Percentiles rank a stretch among this genome's conserved stretches.
Conservation (phyloP, 345 rosid species). For the Durio zibethinus region DNA sequence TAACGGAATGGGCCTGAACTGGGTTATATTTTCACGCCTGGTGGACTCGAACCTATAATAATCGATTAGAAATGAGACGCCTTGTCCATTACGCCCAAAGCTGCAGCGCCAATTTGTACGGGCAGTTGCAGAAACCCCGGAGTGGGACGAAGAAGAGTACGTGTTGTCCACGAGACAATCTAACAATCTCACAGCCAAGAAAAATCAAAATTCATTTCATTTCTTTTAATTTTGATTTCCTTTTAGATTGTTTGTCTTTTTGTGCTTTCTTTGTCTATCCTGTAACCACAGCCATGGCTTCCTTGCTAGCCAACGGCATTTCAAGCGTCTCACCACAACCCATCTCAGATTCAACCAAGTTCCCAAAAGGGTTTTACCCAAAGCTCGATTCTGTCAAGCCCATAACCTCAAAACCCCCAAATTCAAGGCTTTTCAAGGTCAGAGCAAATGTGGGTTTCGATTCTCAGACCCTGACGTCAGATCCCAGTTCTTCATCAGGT, state of each 20-base stretch:
- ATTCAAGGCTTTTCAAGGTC: slow-evolving; percentile 29
- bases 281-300: slow-evolving; percentile 30
- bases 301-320: slow-evolving; percentile 42
- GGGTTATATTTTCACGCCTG: no score
- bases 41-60: no score
- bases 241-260: neutral
- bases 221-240: neutral
- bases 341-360: slow-evolving; percentile 27
- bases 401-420: slow-evolving; percentile 18
- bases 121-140: no score
- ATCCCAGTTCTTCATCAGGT: slow-evolving; percentile 38
- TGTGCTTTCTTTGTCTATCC: neutral
- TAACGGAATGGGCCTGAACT: neutral
- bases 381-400: slow-evolving; percentile 38
- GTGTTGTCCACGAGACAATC: slow-evolving; percentile 15
- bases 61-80: no score
- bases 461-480: slow-evolving; percentile 33
- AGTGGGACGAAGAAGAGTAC: neutral
- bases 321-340: slow-evolving; percentile 39
- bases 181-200: neutral
- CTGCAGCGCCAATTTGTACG: no score
- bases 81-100: neutral
- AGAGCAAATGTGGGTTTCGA: slow-evolving; percentile 44
- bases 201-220: neutral
- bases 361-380: slow-evolving; percentile 25